Evolutionary conservation across 2,329 filamentous ascomycete species (phyloP), one percentile per base, ranked within the genome.

Genomic region (Pseudonectria buxi): DNA sequence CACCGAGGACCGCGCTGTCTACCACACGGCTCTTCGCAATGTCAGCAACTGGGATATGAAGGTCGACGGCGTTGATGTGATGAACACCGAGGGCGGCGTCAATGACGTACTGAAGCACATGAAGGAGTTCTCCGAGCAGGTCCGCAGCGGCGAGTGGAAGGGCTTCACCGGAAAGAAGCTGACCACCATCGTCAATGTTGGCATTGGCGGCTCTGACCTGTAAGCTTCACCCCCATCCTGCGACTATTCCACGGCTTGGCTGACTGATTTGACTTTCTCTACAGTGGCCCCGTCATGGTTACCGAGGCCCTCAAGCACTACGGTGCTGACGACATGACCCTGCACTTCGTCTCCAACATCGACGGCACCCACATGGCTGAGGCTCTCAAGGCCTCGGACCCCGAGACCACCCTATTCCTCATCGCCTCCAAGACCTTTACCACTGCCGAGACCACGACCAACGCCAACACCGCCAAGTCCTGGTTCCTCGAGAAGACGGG

Each of bases 301-400:
- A 92, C 89, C 27, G 92, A 98, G 69, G 89, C 92, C 30, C 78
- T 98, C 54, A 96, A 95, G 76, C 76, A 88, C 59, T 98, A 98
- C 64, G 86, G 86, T 32, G 82, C 87, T 61, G 77, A 81, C 43
- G 81, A 83, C 65, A 77, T 88, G 70, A 95, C 81, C 46, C 77
- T 96, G 30, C 90, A 96, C 76, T 98, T 98, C 56, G 92, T 98
- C 51, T 96, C 90, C 71, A 98, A 98, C 76, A 96, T 98, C 59
- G 92, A 98, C 61, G 92, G 92, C 50, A 98, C 92, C 36, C 92
- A 98, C 71, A 87, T 96, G 62, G 86, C 88, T 31, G 92, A 98
- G 70, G 89, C 92, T 33, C 78, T 96, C 42, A 82, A 79, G 59
- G 68, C 81, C 54, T 94, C 90, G 7, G 81, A 98, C 63, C 90